Base-by-base conservation (phyloP, 306 rosid species). In the Citrullus amarus region DNA sequence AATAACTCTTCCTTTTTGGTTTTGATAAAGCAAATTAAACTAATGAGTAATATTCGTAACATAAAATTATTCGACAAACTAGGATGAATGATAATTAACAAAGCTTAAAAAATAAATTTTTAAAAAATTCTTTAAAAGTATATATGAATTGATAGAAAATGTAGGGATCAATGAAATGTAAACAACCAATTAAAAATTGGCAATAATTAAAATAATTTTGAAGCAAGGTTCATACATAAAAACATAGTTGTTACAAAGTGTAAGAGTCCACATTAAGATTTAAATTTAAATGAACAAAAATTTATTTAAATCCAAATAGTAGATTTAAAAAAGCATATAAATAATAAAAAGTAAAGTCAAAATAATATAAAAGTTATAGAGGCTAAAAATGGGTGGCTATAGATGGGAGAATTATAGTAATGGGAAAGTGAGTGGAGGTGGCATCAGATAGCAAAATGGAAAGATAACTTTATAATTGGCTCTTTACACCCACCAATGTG, bases 401-500 rank as follows among this genome's bases (percentile, higher is more conserved):
- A 22, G 41, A 46, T 71, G 76, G 25, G 38, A 20, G 76, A 44
- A 44, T 15, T 22, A 48, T 71, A 22, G 57, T 44, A n/a, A 46
- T 43, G 39, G 43, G 3, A 17, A 62, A 32, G 9, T 39, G 1
- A 55, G 93, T 88, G 95, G 89, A 85, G 82, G 54, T 86, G 83
- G 85, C 81, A 89, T 87, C 97, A 87, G 80, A 87, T 58, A 82
- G 88, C 92, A 91, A 83, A 63, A 15, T 63, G 1, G 25, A 63
- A 63, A 63, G n/a, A 6, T 8, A 15, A 63, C 6, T 63, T 16
- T 30, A 61, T 48, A 48, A 28, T 59, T 59, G 36, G 20, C 70
- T 63, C 70, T 63, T 63, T 34, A 16, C 11, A 63, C 70, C 70
- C 70, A 63, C 43, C 44, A 62, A 28, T 16, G 5, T 16, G 2